Evolutionary conservation across 2,329 filamentous ascomycete genomes (phyloP), one percentile per base, ranked within the genome.

Genomic region (Xylariaceae sp.): DNA sequence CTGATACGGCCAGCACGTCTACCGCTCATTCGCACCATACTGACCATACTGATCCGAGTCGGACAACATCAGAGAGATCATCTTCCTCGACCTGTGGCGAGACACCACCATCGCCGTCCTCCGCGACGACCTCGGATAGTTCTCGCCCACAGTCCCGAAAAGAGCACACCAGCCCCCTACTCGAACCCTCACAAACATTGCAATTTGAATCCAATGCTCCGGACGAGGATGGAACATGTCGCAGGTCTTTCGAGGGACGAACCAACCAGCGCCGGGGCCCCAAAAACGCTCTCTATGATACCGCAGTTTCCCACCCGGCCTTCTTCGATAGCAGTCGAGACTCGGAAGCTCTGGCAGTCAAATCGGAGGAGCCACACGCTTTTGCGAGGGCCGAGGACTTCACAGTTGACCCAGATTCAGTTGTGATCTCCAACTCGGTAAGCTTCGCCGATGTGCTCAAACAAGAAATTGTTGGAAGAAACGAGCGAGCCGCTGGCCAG

Each of bases 71-170:
- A 0, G 57, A 59, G 18, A 52, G 56, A 12, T 69, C 67, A 1
- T 67, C 66, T 2, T 64, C 64, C 1, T 69, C 67, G 0, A 65
- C 61, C 5, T 65, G 59, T 18, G 65, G 64, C 36, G 66, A 68
- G 24, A 55, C 54, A 8, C 63, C 61, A 2, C 60, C 61, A 2
- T 59, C 61, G 4, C 57, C 63, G 2, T 65, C 64, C 1, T 59
- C 60, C 9, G 54, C 55, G 1, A 65, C 61, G 4, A 69, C 65
- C 0, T 65, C 65, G 3, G 63, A 66, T 34, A 68, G 61, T 5
- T 68, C 65, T 4, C 54, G 65, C n/a, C 65, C 66, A 3, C 66
- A 68, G 36, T 67, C 64, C 4, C 52, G 57, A 8, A 64, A 62
- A 42, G 65, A 59, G n/a, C 14, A 49, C 13, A 31, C 37, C 5